Conservation (phyloP, 2,329 filamentous ascomycete genomes). For the Penicillium sp. region DNA sequence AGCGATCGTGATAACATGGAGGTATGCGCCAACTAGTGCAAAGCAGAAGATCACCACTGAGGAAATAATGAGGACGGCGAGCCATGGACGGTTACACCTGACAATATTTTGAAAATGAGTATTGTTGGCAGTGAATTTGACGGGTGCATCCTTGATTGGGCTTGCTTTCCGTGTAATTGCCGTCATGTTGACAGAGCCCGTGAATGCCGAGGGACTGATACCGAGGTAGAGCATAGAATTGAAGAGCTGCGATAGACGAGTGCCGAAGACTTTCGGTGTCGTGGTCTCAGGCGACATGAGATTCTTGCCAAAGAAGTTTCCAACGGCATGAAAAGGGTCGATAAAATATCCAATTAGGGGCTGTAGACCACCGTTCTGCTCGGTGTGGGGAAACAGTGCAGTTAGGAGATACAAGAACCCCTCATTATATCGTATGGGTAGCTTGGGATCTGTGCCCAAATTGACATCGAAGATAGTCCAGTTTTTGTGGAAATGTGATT, state of each 20-base stretch:
- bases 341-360: background rate
- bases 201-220: background rate
- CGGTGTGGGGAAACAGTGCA: background rate
- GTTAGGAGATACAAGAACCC: background rate
- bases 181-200: background rate
- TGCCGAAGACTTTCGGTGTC: background rate
- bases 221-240: background rate
- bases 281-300: background rate
- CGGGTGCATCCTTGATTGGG: background rate
- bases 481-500: background rate
- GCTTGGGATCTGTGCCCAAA: accelerated
- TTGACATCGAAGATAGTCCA: background rate
- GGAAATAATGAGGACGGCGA: background rate
- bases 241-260: background rate
- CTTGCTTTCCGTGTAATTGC: background rate
- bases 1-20: background rate
- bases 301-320: background rate
- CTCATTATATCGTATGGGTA: background rate
- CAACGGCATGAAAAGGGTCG: background rate
- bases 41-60: background rate
- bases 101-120: background rate
- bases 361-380: background rate
- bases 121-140: background rate
- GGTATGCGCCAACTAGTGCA: background rate
- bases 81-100: background rate